Evolutionary conservation across 78 protist species (phyloP), one percentile per base, ranked within the genome.

Genomic region (Dictyostelium capitatum): DNA sequence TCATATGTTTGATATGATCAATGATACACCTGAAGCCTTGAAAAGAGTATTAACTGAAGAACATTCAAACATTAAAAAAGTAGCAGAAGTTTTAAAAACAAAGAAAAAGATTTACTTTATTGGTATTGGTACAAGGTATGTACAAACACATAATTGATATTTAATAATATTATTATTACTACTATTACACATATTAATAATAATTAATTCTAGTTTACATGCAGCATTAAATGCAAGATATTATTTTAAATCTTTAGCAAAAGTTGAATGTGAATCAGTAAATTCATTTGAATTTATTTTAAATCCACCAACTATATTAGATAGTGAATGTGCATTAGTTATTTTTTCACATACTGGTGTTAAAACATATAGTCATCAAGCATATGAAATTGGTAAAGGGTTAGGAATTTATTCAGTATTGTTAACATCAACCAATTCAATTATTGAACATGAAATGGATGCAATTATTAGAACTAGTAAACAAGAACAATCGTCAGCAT

Each of bases 1-100:
- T 85, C 74, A 85, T 64, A 85, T 85, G 92, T 77, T 50, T 77
- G 83, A 85, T 85, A 85, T 85, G 92, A 85, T 85, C 0, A 46
- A 8, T 1, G 57, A 57, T 11, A 85, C 92, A 25, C 92, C 92
- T 30, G 64, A 25, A 9, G 74, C 84, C 6, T 30, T 85, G 19
- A 25, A 77, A 32, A 85, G 92, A 64, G 43, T 85, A 4, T 77
- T 37, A 17, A 47, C 46, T 12, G 85, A 77, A 48, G 92, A 85
- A n/a, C 7, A 9, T 5, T 23, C 1, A 2, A 70, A 46, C 5
- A 59, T 70, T 25, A 41, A 46, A 28, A 14, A n/a, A 4, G 54
- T 57, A 23, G 75, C 67, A 8, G 41, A 65, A 23, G n/a, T 48
- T 20, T 53, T 79, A n/a, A 6, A 3, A 3, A 19, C 23, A 2